Evolutionary conservation across 805 yeast genomes (phyloP), one percentile per base, ranked within the genome.

Genomic region (Candida quercuum): DNA sequence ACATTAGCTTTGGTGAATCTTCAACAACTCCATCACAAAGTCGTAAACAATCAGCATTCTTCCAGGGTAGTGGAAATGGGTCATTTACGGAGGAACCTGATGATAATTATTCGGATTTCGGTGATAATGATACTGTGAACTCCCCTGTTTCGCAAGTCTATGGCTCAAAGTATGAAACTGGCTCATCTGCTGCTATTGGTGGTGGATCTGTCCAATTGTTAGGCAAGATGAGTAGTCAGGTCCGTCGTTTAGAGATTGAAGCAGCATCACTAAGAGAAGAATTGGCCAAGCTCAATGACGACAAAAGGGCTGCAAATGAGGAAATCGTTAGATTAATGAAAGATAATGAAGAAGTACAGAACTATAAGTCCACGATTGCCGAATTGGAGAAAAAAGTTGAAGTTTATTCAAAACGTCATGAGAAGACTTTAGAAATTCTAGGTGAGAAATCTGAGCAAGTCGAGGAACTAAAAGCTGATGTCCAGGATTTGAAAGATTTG

Each of bases 361-460:
- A 38, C 4, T 48, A 64, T 14, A 49, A 68, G 53, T 41, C 39
- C 27, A 66, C 66, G 38, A 53, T 75, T 0, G 56, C 54, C 0
- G 66, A 61, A 18, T 42, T 77, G 32, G 68, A 65, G 14, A 51
- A 57, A 16, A 61, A 63, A 37, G 51, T 59, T 7, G 43, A 48
- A 15, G 13, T 24, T 27, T 46, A 39, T 45, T 17, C 39, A 12
- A 22, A 17, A 5, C 52, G 74, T 6, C 76, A 76, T 42, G 69
- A 71, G 38, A 74, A 81, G 6, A 72, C 85, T 34, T 61, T 88
- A 32, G 84, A 78, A 48, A 55, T 85, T 40, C 67, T 91, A 13
- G 96, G 96, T 6, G 96, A 89, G 54, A 88, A 88, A 56, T 72
- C 86, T 6, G 99, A 94, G 56, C 71, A 68, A 44, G 91, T 86